phyloP scores from a whole-genome alignment of 139 green algal species.

The Asterochloris sp. region DNA sequence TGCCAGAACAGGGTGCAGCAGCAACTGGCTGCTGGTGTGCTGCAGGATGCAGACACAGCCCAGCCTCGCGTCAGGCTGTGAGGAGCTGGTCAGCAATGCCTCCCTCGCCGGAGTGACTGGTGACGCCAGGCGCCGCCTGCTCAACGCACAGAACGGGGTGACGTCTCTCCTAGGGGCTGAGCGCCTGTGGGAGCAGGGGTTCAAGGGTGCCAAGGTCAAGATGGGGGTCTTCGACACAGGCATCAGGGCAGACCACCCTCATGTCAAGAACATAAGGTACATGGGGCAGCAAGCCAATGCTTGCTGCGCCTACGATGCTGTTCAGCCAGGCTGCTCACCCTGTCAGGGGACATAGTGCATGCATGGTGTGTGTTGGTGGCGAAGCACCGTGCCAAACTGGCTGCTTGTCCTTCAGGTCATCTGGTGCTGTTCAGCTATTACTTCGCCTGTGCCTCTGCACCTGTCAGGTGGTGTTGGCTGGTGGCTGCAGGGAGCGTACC shows the following conservation, averaged over 20 bases:
- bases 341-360: no score
- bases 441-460: background rate
- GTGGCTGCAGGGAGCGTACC: slow-evolving; percentile 72
- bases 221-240: slow-evolving; percentile 98
- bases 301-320: background rate
- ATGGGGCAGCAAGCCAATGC: background rate
- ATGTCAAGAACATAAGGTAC: slow-evolving; percentile 91
- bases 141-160: slow-evolving; percentile 29
- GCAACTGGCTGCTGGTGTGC: background rate
- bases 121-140: background rate
- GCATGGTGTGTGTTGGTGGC: background rate
- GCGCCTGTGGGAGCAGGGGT: slow-evolving; percentile 79
- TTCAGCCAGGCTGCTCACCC: no score
- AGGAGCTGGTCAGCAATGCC: background rate
- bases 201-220: slow-evolving; percentile 71
- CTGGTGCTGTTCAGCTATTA: background rate
- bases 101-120: background rate
- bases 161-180: slow-evolving; percentile 54
- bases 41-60: slow-evolving; percentile 40
- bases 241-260: slow-evolving; percentile 82
- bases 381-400: no score
- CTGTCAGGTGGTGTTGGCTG: background rate
- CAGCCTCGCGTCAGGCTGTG: slow-evolving; percentile 32
- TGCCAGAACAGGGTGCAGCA: no score
- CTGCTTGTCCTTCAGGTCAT: background rate